Conservation (phyloP, 331 rosid genomes). For the Pyracantha coccinea region DNA sequence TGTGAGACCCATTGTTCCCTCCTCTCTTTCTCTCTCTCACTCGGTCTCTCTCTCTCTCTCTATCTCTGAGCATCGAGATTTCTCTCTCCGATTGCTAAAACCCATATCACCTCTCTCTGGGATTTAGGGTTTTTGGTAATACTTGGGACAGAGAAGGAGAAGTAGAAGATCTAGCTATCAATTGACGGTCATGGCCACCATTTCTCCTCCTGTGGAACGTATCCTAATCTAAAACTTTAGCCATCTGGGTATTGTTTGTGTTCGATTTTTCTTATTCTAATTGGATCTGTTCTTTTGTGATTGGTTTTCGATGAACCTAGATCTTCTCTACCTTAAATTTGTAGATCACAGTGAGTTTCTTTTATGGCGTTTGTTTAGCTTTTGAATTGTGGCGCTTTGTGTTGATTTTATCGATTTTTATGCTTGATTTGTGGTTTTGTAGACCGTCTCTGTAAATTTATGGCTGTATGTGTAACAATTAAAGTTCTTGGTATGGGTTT, state of each 20-base stretch:
- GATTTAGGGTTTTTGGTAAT: conserved; percentile 17
- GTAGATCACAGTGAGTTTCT: conserved; percentile 18
- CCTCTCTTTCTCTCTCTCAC: conserved; percentile 4
- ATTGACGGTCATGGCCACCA: conserved; percentile 58
- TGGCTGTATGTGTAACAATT: neutral
- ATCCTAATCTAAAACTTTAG: conserved; percentile 36
- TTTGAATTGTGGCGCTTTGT: neutral
- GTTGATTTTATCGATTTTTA: neutral
- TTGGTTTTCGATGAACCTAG: neutral
- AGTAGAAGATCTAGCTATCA: conserved; percentile 38
- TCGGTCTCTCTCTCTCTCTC: conserved; percentile 10
- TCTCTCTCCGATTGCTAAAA: conserved; percentile 31
- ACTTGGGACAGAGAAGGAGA: neutral
- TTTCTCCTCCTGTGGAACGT: conserved; percentile 85
- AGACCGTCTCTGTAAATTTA: neutral
- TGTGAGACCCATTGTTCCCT: conserved; percentile 54
- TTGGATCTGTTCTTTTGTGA: neutral
- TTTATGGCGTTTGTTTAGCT: neutral
- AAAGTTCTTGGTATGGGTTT: neutral
- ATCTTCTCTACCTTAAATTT: neutral
- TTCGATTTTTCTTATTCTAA: neutral
- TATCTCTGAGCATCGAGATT: conserved; percentile 21
- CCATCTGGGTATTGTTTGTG: neutral
- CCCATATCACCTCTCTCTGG: conserved; percentile 23
- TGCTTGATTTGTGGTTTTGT: neutral